Conservation (phyloP, 2,329 filamentous ascomycete genomes). For the Davidsoniella neocaledoniae region DNA sequence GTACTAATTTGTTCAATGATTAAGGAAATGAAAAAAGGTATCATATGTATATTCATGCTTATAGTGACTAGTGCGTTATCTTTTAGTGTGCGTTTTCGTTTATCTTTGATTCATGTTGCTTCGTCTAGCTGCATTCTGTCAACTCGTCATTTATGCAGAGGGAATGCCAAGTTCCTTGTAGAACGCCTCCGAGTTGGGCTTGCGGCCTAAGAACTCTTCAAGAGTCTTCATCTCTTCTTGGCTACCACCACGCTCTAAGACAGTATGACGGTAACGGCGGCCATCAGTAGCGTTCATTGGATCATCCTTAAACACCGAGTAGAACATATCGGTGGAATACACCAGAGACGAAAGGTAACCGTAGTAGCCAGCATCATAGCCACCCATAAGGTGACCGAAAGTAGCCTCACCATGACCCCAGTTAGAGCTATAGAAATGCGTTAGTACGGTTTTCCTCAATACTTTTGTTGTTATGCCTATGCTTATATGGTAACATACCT, state of each 20-base stretch:
- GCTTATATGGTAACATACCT: constrained; percentile 24
- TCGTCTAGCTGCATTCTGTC: no score
- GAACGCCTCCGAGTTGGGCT: constrained; percentile 63
- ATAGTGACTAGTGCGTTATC: not conserved
- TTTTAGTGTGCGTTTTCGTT: not conserved
- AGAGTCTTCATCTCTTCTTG: constrained; percentile 69
- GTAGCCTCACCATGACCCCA: constrained; percentile 69
- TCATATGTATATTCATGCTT: constrained; percentile 3
- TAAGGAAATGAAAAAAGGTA: not conserved
- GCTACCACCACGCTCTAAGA: constrained; percentile 60
- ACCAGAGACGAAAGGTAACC: constrained; percentile 59
- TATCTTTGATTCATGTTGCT: no score
- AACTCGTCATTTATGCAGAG: no score
- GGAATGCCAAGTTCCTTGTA: constrained; percentile 53
- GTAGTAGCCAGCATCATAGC: constrained; percentile 77
- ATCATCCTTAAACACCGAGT: constrained; percentile 58
- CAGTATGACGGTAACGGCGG: constrained; percentile 58
- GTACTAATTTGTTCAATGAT: no score
- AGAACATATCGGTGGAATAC: constrained; percentile 77
- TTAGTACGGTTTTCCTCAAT: not conserved
- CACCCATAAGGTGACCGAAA: constrained; percentile 69
- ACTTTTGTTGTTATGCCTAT: not conserved
- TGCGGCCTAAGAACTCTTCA: constrained; percentile 60
- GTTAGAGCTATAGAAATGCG: constrained; percentile 22
- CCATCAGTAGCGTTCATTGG: constrained; percentile 64